phyloP scores from a whole-genome alignment of 2,329 filamentous ascomycete genomes.

The Alternaria ventricosa region DNA sequence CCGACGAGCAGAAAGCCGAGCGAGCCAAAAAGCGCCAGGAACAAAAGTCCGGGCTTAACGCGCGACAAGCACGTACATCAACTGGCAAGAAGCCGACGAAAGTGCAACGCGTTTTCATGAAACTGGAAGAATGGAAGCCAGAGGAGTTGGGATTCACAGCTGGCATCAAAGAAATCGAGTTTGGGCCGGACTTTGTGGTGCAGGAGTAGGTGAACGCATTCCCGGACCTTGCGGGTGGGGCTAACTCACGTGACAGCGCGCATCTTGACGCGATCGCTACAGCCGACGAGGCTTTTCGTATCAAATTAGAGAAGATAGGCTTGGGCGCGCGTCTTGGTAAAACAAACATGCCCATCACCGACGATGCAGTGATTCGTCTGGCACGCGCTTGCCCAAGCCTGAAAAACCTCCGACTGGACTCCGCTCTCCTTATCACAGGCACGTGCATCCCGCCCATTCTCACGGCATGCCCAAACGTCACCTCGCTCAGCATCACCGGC shows the following conservation, averaged over 20 bases:
- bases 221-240: not conserved
- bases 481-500: not conserved
- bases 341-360: not conserved
- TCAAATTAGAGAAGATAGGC: not conserved
- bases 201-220: not conserved
- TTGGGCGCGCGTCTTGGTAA: not conserved
- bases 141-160: not conserved
- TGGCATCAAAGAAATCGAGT: not conserved
- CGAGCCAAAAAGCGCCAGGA: not conserved
- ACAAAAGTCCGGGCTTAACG: not conserved
- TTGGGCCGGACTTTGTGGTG: not conserved
- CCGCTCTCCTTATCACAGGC: not conserved
- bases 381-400: not conserved
- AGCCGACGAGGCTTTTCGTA: not conserved
- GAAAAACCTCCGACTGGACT: not conserved
- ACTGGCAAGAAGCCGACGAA: not conserved
- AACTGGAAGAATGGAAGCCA: not conserved
- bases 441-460: not conserved
- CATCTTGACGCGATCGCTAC: not conserved
- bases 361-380: not conserved
- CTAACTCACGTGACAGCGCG: not conserved
- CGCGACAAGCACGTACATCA: not conserved
- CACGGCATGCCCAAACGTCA: not conserved
- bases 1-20: not conserved
- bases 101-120: not conserved